phyloP scores from a whole-genome alignment of 768 basidiomycete genomes.

The Paxillus rubicundulus region DNA sequence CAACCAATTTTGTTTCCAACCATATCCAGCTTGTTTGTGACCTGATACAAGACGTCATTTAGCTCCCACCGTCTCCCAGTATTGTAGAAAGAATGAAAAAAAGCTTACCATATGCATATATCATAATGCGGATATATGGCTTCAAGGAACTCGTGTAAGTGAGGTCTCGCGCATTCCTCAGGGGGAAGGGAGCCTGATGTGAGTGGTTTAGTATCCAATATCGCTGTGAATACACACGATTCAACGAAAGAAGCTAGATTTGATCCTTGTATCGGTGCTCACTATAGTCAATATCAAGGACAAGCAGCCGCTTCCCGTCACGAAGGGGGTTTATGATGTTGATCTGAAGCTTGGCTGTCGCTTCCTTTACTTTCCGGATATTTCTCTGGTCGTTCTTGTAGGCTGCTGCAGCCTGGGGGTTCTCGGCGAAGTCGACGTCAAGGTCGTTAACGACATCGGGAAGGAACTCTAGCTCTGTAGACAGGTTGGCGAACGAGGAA shows the following conservation, averaged over 20 bases:
- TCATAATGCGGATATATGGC: slow-evolving; percentile 81
- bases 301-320: slow-evolving; percentile 74
- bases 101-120: slow-evolving; percentile 76
- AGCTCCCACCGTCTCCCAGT: neutral
- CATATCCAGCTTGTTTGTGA: slow-evolving; percentile 87
- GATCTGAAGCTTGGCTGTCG: slow-evolving; percentile 58
- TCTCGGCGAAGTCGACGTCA: slow-evolving; percentile 73
- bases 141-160: slow-evolving; percentile 81
- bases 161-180: slow-evolving; percentile 77
- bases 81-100: neutral
- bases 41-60: slow-evolving; percentile 37
- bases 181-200: slow-evolving; percentile 80
- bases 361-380: slow-evolving; percentile 75
- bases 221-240: slow-evolving; percentile 46
- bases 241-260: neutral
- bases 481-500: neutral
- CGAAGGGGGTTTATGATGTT: slow-evolving; percentile 77
- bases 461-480: slow-evolving; percentile 56
- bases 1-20: slow-evolving; percentile 85
- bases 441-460: slow-evolving; percentile 78
- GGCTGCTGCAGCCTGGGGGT: slow-evolving; percentile 51
- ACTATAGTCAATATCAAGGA: slow-evolving; percentile 91
- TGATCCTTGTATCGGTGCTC: slow-evolving; percentile 15
- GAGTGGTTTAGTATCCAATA: slow-evolving; percentile 81
- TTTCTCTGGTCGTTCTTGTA: slow-evolving; percentile 80